These are phyloP conservation scores for Mycena floridula DNA, from an alignment of 768 basidiomycete genomes.

Conservation along the genomic window DNA sequence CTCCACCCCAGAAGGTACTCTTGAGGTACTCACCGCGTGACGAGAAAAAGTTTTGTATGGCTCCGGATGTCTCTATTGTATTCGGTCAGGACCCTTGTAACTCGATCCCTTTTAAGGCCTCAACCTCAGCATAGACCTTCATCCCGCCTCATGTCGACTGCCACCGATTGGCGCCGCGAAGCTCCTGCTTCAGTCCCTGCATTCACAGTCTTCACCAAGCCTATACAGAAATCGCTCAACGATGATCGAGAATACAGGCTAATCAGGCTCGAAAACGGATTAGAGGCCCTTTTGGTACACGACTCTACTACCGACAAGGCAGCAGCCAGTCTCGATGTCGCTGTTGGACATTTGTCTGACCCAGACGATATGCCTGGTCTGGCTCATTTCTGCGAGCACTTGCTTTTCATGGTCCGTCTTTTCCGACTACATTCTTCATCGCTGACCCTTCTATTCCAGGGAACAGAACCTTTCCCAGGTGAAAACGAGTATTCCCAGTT, in stretches of 20 bases:
- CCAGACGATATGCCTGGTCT: slow-evolving; percentile 92
- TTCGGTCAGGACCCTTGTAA: no score
- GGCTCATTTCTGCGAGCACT: slow-evolving; percentile 94
- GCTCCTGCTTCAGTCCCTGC: slow-evolving; percentile 26
- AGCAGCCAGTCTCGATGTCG: slow-evolving; percentile 90
- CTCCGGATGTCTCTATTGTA: no score
- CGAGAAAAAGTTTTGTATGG: no score
- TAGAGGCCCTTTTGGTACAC: slow-evolving; percentile 80
- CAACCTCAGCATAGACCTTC: background rate
- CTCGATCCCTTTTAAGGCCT: background rate
- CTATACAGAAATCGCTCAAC: slow-evolving; percentile 64
- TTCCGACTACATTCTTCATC: background rate
- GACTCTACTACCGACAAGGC: slow-evolving; percentile 90
- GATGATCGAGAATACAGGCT: slow-evolving; percentile 80
- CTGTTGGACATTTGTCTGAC: slow-evolving; percentile 90
- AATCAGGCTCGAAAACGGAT: slow-evolving; percentile 80
- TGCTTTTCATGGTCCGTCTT: slow-evolving; percentile 83
- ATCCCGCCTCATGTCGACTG: slow-evolving; percentile 11
- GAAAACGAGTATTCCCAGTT: slow-evolving; percentile 96
- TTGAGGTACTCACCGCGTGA: no score
- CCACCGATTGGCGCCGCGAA: slow-evolving; percentile 29
- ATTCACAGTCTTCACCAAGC: slow-evolving; percentile 49
- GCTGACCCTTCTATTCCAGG: slow-evolving; percentile 37
- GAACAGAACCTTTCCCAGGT: slow-evolving; percentile 75
- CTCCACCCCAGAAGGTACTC: no score